Conservation (phyloP, 495 filamentous ascomycete species). For the Talaromyces ruber region DNA sequence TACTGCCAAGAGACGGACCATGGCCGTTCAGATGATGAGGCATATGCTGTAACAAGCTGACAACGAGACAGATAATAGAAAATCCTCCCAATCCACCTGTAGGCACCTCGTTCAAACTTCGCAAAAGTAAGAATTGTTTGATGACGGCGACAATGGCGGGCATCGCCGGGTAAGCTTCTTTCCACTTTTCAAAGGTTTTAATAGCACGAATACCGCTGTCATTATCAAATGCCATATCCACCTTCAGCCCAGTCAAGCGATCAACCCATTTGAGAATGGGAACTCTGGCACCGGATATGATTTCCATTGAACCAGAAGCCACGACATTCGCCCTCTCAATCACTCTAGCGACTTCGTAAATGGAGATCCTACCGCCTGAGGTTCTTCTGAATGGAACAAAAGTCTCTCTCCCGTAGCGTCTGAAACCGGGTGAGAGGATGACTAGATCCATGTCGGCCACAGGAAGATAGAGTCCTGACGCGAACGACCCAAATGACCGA, state of each 20-base stretch:
- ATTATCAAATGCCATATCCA: slow-evolving; percentile 95
- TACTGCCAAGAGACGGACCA: slow-evolving; percentile 60
- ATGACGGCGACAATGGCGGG: slow-evolving; percentile 72
- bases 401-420: slow-evolving; percentile 26
- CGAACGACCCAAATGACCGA: slow-evolving; percentile 80
- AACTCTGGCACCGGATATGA: slow-evolving; percentile 70
- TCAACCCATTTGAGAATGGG: slow-evolving; percentile 91
- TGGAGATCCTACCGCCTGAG: slow-evolving; percentile 16
- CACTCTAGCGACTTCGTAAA: slow-evolving; percentile 42
- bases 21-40: slow-evolving; percentile 53
- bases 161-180: slow-evolving; percentile 68
- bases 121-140: slow-evolving; percentile 87
- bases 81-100: slow-evolving; percentile 92
- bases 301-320: slow-evolving; percentile 42
- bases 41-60: slow-evolving; percentile 71
- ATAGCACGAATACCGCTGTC: slow-evolving; percentile 68
- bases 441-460: slow-evolving; percentile 92
- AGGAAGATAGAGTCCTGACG: slow-evolving; percentile 82
- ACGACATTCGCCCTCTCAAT: slow-evolving; percentile 43
- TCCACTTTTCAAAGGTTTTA: slow-evolving; percentile 72
- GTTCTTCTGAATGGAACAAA: slow-evolving; percentile 31
- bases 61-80: slow-evolving; percentile 86
- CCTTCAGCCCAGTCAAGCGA: slow-evolving; percentile 56
- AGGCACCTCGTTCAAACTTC: slow-evolving; percentile 81
- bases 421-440: slow-evolving; percentile 59